These are phyloP conservation scores for Globisporangium nunn DNA, from an alignment of 352 stramenopile species.

Conservation along the genomic window DNA sequence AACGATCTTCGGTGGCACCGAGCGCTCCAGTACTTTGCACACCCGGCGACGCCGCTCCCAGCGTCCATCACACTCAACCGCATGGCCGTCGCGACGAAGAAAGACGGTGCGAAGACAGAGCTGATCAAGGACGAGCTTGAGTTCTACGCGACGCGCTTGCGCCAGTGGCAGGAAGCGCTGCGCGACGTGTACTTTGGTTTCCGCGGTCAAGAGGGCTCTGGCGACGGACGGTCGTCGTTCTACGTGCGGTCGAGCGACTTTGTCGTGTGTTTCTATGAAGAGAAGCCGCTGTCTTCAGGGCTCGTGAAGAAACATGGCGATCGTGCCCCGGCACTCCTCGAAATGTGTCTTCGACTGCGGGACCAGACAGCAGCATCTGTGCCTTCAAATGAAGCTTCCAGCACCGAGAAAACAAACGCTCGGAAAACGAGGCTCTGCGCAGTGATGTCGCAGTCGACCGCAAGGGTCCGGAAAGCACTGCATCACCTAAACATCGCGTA, in stretches of 20 bases:
- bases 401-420: not conserved
- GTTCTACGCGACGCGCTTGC: conserved; percentile 51
- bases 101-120: conserved; percentile 18
- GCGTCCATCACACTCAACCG: conserved; percentile 41
- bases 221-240: conserved; percentile 15
- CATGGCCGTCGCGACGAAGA: conserved; percentile 19
- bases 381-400: not conserved
- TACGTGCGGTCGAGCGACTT: conserved; percentile 66
- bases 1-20: conserved; percentile 50
- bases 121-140: conserved; percentile 44
- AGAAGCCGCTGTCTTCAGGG: conserved; percentile 3
- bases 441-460: conserved; percentile 65
- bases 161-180: conserved; percentile 63
- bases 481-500: conserved; percentile 57
- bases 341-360: conserved; percentile 25
- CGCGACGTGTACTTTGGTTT: conserved; percentile 64
- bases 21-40: conserved; percentile 58
- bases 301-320: not conserved
- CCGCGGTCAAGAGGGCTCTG: conserved; percentile 11
- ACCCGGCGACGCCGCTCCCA: conserved; percentile 46
- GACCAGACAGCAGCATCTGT: conserved; percentile 1
- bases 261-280: conserved; percentile 45
- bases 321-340: conserved; percentile 16
- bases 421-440: conserved; percentile 23
- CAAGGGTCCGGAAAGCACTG: conserved; percentile 51